These are phyloP conservation scores for Bipolaris bicolor DNA, from an alignment of 2,329 filamentous ascomycete genomes.

Conservation along the genomic window DNA sequence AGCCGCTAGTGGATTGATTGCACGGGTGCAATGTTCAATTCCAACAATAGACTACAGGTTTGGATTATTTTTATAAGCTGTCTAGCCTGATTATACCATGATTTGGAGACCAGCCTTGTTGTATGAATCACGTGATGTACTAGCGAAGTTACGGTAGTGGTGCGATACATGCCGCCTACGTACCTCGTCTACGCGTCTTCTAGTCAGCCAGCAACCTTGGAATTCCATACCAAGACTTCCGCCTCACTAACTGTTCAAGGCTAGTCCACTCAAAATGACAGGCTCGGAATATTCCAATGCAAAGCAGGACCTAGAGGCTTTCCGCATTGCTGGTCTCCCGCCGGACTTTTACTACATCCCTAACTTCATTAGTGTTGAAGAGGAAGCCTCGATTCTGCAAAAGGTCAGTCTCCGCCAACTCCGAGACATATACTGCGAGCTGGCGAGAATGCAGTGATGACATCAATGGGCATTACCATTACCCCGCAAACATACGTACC, in stretches of 20 bases:
- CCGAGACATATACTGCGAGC: background rate
- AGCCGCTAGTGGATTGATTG: background rate
- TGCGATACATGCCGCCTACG: background rate
- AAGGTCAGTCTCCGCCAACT: slow-evolving; percentile 61
- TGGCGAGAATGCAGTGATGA: background rate
- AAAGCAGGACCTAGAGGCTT: slow-evolving; percentile 17
- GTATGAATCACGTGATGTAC: slow-evolving; percentile 3
- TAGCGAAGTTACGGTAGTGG: background rate
- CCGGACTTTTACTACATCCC: slow-evolving; percentile 80
- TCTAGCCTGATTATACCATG: background rate
- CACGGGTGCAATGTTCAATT: background rate
- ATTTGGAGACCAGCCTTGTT: background rate
- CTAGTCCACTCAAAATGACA: background rate
- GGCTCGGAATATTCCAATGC: background rate
- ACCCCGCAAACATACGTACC: background rate
- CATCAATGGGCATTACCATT: background rate
- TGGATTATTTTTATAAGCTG: background rate
- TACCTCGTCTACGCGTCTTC: background rate
- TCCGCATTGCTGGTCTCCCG: slow-evolving; percentile 62
- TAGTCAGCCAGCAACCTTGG: background rate
- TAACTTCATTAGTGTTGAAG: slow-evolving; percentile 77
- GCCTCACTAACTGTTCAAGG: background rate
- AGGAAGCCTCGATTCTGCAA: slow-evolving; percentile 72
- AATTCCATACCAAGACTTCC: too few species aligned
- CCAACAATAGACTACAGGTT: background rate